Base-by-base conservation (phyloP, 257 asterid species). In the Paraleonurus japonicus region DNA sequence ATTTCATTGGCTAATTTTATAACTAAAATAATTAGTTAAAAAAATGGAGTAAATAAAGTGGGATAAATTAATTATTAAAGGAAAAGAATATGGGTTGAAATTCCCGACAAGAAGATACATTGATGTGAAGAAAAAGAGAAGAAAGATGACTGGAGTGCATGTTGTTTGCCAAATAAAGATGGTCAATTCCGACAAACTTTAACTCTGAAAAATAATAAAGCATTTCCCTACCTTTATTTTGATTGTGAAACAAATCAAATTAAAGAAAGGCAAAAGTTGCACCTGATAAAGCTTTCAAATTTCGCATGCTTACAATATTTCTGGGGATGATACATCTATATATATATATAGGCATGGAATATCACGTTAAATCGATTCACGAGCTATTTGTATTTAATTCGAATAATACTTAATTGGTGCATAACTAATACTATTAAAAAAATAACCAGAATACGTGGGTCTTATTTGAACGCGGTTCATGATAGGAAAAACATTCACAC, bases 141-240 rank as follows among this genome's bases (percentile, higher is more conserved):
- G 15, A 50, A 16, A 12, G 39, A 11, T 13, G 20, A 8, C 10
- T 55, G 8, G 32, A 62, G 33, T 48, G 28, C 51, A 57, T 57
- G 61, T 47, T 41, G 16, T 57, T 65, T 27, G 22, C 30, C 15
- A 47, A 71, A 72, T 22, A 47, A 41, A 57, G 74, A 58, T 57
- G 71, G 75, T 27, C 78, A 72, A 72, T 58, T 59, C 69, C 82
- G 76, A 78, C 82, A 67, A 68, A 41, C 70, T 73, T 69, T 73
- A 67, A 30, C 19, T 13, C 7, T 22, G 58, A 68, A 60, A 27
- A 72, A 78, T 61, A 57, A 67, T 39, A 78, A 73, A 67, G 82
- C 63, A 30, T 8, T 10, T 27, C 7, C 9, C 67, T 27, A 4
- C 9, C 67, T 71, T 78, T 60, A 27, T 19, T 37, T 48, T 35